Percentiles rank a stretch among this genome's conserved stretches.
These are phyloP conservation scores for Lasiodiplodia hormozganensis DNA, from an alignment of 2,329 filamentous ascomycete species.

Conservation along the genomic window DNA sequence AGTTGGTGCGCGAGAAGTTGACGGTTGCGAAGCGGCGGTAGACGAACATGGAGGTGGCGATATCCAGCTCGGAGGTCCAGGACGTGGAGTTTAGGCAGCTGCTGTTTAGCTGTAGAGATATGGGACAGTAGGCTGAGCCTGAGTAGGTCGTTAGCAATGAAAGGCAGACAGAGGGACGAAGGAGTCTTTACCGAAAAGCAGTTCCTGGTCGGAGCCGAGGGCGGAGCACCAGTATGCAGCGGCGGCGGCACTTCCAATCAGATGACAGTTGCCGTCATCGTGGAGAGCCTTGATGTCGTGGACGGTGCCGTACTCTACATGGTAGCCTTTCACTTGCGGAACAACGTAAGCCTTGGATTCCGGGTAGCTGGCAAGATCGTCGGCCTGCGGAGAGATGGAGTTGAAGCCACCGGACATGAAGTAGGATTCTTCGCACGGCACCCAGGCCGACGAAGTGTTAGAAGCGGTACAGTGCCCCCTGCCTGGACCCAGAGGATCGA, in stretches of 20 bases:
- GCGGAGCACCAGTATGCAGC: conserved; percentile 20
- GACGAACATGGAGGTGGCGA: conserved; percentile 6
- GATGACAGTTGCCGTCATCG: conserved; percentile 7
- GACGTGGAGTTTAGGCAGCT: conserved; percentile 2
- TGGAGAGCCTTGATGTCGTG: conserved; percentile 10
- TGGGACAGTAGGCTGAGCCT: conserved; percentile 18
- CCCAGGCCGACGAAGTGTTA: background rate
- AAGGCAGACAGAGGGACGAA: too few species aligned
- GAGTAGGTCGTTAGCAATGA: background rate
- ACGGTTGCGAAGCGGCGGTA: conserved; percentile 25
- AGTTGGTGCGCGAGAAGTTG: conserved; percentile 16
- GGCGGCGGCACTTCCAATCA: conserved; percentile 4
- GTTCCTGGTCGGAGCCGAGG: conserved; percentile 8
- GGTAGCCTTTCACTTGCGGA: conserved; percentile 15
- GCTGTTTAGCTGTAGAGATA: conserved; percentile 5
- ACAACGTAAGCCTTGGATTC: conserved; percentile 21
- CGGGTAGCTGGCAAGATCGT: conserved; percentile 15
- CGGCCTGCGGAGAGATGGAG: conserved; percentile 15
- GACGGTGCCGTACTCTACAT: conserved; percentile 16
- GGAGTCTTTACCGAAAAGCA: conserved; percentile 12
- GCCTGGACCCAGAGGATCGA: conserved; percentile 13
- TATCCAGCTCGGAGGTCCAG: conserved; percentile 5
- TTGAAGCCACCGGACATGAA: conserved; percentile 21
- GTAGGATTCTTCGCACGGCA: conserved; percentile 20
- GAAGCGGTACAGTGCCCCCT: conserved; percentile 10